Conservation (phyloP, 2,329 filamentous ascomycete genomes). For the Xylaria sp. region DNA sequence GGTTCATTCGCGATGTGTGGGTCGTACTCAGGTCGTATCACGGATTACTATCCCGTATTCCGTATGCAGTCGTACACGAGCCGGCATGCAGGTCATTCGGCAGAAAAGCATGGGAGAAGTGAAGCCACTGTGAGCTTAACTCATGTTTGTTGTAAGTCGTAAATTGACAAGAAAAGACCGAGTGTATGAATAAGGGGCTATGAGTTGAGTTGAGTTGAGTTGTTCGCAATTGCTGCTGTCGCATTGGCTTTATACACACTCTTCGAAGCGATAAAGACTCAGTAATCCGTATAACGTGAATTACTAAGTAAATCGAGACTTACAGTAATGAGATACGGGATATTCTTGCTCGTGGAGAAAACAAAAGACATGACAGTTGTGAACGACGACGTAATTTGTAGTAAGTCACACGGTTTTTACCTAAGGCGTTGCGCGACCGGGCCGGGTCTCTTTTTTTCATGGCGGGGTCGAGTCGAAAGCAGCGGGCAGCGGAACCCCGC, state of each 20-base stretch:
- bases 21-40: not conserved
- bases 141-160: no score
- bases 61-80: not conserved
- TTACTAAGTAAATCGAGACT: no score
- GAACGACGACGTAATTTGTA: not conserved
- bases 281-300: no score
- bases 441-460: not conserved
- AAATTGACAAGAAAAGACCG: no score
- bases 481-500: conserved; percentile 5
- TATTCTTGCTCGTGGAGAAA: no score
- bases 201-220: no score
- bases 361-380: no score
- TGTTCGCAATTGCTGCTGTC: no score
- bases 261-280: no score
- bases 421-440: not conserved
- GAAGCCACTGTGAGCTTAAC: not conserved
- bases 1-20: not conserved
- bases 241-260: no score
- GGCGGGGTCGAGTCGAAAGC: not conserved
- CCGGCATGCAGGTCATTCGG: not conserved
- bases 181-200: no score
- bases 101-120: not conserved
- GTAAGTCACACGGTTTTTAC: not conserved
- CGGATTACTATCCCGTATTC: not conserved
- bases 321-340: no score